phyloP scores from a whole-genome alignment of 352 stramenopile genomes.

The Thalassiosira mediterranea region DNA sequence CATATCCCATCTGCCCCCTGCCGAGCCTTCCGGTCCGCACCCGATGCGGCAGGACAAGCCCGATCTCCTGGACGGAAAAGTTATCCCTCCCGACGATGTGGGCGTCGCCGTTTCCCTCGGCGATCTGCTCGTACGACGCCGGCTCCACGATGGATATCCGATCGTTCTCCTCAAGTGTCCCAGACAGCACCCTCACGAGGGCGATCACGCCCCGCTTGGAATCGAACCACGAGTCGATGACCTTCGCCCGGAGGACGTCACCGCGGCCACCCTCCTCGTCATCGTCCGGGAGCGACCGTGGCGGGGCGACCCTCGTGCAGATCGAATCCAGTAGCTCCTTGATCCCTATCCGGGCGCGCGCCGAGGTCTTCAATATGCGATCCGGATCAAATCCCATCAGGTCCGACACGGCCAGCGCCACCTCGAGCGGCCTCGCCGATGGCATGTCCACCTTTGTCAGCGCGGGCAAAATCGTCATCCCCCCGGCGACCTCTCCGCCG shows the following conservation, averaged over 20 bases:
- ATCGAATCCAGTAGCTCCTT: slow-evolving; percentile 75
- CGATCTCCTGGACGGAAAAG: slow-evolving; percentile 95
- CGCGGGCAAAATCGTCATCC: slow-evolving; percentile 88
- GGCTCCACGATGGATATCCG: slow-evolving; percentile 76
- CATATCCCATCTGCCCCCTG: slow-evolving; percentile 79
- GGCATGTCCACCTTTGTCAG: slow-evolving; percentile 98
- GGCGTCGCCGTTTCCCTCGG: slow-evolving; percentile 7
- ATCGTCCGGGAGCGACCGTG: slow-evolving; percentile 62
- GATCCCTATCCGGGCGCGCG: slow-evolving; percentile 93
- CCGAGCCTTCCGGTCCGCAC: slow-evolving; percentile 73
- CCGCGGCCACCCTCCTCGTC: too few relatives aligned
- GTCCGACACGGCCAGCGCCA: slow-evolving; percentile 76
- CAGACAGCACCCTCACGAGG: slow-evolving; percentile 93
- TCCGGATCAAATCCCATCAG: slow-evolving; percentile 90
- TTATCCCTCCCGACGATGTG: slow-evolving; percentile 70
- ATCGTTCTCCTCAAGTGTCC: slow-evolving; percentile 84
- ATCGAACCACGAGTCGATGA: slow-evolving; percentile 98
- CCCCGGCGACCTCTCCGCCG: background rate
- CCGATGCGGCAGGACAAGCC: slow-evolving; percentile 90
- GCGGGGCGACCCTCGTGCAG: slow-evolving; percentile 74
- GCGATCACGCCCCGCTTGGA: slow-evolving; percentile 93
- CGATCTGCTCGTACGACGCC: slow-evolving; percentile 2
- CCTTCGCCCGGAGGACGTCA: slow-evolving; percentile 88
- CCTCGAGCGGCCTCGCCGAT: slow-evolving; percentile 66
- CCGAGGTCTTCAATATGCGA: slow-evolving; percentile 93